Base-by-base conservation (phyloP, 441 rosid genomes). In the Capsella rubella region DNA sequence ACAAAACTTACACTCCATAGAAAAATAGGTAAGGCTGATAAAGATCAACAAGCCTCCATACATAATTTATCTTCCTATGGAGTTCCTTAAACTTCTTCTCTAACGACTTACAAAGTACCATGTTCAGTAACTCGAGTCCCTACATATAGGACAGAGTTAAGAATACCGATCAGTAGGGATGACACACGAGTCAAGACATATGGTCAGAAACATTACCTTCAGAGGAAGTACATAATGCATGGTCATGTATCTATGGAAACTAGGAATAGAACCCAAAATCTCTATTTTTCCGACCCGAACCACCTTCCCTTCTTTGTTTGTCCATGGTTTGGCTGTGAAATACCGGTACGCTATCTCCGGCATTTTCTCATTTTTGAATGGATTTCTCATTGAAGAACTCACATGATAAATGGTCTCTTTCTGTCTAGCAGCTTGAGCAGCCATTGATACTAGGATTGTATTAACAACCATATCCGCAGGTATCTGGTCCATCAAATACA, bases 381-480 rank as follows among this genome's bases (percentile, higher is more conserved):
- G 87, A 49, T 86, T 84, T 31, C 51, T 81, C 5, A n/a, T 4
- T 16, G 96, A 90, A 0, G 96, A 88, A n/a, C 91, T 88, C 49
- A 92, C 82, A 14, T 91, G 97, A 68, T 88, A 90, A 35, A 91
- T 87, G 13, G 50, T 62, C 28, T 74, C 75, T 8, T 8, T 31
- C 6, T 31, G 12, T 31, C 7, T 4, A 55, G 25, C 40, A 31
- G 86, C 84, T 35, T 86, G 86, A 32, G 83, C 93, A 3, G 70
- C 87, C 85, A 88, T 88, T 5, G 87, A 83, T 37, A 87, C 87
- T n/a, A 86, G 35, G 7, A 85, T 82, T 1, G 88, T 78, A 74
- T 90, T 91, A 71, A 88, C 96, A 62, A 90, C 93, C 93, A 91
- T 86, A 28, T 91, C 92, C 0, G 92, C 91, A 1, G 97, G 97